Percentiles rank a stretch among this genome's conserved stretches.
Evolutionary conservation across 2,329 filamentous ascomycete genomes (phyloP).

Genomic region (Rhinocladiella similis): DNA sequence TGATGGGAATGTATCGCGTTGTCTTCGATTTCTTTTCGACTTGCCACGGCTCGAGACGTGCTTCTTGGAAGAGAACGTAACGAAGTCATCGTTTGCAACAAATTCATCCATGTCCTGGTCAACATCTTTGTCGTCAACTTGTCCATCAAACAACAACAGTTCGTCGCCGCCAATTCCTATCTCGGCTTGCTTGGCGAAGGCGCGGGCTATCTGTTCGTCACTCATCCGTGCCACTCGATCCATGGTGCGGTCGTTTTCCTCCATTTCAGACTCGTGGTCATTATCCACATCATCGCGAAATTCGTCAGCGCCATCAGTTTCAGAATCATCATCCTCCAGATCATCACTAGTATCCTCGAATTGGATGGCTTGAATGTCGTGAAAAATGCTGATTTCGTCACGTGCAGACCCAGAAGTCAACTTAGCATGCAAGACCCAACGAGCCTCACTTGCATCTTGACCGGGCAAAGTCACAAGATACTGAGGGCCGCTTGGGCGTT

Average conservation of each 20-base stretch:
- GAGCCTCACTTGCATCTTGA: slow-evolving; percentile 47
- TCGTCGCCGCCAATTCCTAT: slow-evolving; percentile 63
- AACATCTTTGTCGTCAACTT: slow-evolving; percentile 41
- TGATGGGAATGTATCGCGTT: slow-evolving; percentile 49
- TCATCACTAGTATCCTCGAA: slow-evolving; percentile 27
- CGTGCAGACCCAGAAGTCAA: slow-evolving; percentile 34
- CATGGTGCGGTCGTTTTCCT: slow-evolving; percentile 39
- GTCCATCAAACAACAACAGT: slow-evolving; percentile 57
- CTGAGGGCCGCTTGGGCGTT: slow-evolving; percentile 46
- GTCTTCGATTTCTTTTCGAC: slow-evolving; percentile 29
- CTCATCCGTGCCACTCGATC: slow-evolving; percentile 43
- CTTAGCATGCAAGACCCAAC: slow-evolving; percentile 46
- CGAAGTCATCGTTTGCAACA: slow-evolving; percentile 20
- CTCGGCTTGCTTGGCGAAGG: slow-evolving; percentile 63
- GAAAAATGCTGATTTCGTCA: slow-evolving; percentile 36
- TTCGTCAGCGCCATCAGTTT: slow-evolving; percentile 35
- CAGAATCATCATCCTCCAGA: slow-evolving; percentile 28
- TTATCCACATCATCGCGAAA: slow-evolving; percentile 36
- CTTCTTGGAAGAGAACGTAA: slow-evolving; percentile 24
- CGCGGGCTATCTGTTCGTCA: slow-evolving; percentile 63
- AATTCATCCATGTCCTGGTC: slow-evolving; percentile 32
- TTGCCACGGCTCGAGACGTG: slow-evolving; percentile 28
- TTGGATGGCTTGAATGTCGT: slow-evolving; percentile 34
- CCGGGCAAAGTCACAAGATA: slow-evolving; percentile 54
- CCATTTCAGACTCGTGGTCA: slow-evolving; percentile 41